Evolutionary conservation across 2,329 filamentous ascomycete species (phyloP).

Genomic region (Fusarium staphyleae): DNA sequence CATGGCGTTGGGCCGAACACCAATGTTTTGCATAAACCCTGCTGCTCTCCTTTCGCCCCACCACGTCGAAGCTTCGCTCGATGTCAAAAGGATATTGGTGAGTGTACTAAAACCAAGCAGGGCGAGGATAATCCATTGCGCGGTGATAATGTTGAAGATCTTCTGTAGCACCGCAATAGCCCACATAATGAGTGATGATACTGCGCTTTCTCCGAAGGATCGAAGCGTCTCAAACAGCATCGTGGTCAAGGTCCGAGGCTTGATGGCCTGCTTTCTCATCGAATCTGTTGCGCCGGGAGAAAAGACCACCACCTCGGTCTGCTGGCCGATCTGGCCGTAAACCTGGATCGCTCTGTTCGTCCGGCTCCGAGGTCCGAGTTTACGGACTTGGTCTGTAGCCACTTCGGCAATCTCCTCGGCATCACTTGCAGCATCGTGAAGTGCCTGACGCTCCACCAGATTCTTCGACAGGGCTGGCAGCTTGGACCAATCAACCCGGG

Average conservation of each 20-base stretch:
- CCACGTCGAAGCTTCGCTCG: slow-evolving; percentile 77
- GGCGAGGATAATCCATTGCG: slow-evolving; percentile 76
- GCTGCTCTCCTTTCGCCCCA: slow-evolving; percentile 83
- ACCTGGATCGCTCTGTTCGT: slow-evolving; percentile 82
- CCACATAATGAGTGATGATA: slow-evolving; percentile 81
- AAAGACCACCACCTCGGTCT: slow-evolving; percentile 69
- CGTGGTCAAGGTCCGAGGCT: slow-evolving; percentile 67
- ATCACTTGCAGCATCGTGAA: slow-evolving; percentile 76
- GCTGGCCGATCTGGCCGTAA: slow-evolving; percentile 76
- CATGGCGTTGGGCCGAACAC: slow-evolving; percentile 77
- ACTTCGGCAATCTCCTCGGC: slow-evolving; percentile 78
- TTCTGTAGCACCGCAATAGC: slow-evolving; percentile 70
- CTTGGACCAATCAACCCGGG: slow-evolving; percentile 85
- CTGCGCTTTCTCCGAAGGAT: slow-evolving; percentile 77
- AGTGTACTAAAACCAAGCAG: slow-evolving; percentile 73
- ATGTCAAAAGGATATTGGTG: slow-evolving; percentile 78
- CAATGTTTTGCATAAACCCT: slow-evolving; percentile 81
- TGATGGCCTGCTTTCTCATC: slow-evolving; percentile 65
- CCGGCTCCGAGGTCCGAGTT: slow-evolving; percentile 74
- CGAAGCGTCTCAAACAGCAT: slow-evolving; percentile 76
- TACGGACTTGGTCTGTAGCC: slow-evolving; percentile 78
- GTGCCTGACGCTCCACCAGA: slow-evolving; percentile 72
- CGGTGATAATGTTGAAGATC: slow-evolving; percentile 71
- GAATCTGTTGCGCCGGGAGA: slow-evolving; percentile 57
- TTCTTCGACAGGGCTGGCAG: slow-evolving; percentile 66